Evolutionary conservation across 495 filamentous ascomycete genomes (phyloP), one percentile per base, ranked within the genome.

Genomic region (Penicillium flavigenum): DNA sequence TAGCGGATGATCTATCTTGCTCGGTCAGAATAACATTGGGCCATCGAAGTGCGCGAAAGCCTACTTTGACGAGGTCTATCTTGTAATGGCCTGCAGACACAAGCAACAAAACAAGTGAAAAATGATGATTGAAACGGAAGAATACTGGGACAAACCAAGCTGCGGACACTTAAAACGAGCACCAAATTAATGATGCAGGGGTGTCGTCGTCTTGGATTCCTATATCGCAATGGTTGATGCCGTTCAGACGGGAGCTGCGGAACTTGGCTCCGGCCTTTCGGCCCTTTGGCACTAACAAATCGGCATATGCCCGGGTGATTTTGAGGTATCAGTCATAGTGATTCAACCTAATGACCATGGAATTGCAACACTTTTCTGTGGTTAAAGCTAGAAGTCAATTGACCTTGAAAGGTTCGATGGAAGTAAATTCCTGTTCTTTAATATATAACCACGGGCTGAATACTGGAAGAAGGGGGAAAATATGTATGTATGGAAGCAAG

Each of bases 181-280:
- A 6, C 5, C 19, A 39, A 42, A 26, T 4, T 32, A 45, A 67
- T 67, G 66, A 64, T 67, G 64, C 47, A 64, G 42, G 17, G 32
- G 49, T 67, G 59, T 67, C 64, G 61, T 67, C 54, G 43, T 47
- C n/a, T 32, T 32, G 5, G 11, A 19, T 8, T 24, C n/a, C 24
- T 2, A 27, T 14, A 48, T 11, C 17, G 49, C 32, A 36, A 29
- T 20, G 26, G 12, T 12, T 24, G 9, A 44, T 17, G 4, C 11
- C 11, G 5, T 39, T 3, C 17, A 14, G 34, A 39, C n/a, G 16
- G 22, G n/a, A 41, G 46, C 6, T 24, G 24, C 63, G 66, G 66
- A 64, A 69, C 27, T 55, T 4, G 47, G 20, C 26, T 66, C 66
- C 66, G 63, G 16, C 38, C n/a, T 12, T 50, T 36, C 26, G 42